Conservation (phyloP, 768 basidiomycete genomes). For the Lactarius tabidus region DNA sequence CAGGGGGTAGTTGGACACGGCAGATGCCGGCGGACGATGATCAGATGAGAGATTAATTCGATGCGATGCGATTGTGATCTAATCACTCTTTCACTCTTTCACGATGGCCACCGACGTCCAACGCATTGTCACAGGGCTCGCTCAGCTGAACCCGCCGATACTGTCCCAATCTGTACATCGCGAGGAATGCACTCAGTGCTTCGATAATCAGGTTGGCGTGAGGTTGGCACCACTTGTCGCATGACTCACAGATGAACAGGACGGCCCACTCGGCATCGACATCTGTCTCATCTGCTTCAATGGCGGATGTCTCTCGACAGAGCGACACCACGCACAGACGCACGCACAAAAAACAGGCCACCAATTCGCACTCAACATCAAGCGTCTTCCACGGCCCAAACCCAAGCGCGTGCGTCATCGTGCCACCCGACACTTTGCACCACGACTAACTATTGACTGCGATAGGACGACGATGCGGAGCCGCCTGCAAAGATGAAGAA, state of each 20-base stretch:
- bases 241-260: no score
- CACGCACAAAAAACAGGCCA: constrained; percentile 77
- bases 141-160: constrained; percentile 50
- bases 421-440: neutral
- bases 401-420: constrained; percentile 55
- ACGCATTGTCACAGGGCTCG: constrained; percentile 39
- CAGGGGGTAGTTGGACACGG: neutral
- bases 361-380: constrained; percentile 72
- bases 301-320: constrained; percentile 69
- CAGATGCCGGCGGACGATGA: neutral
- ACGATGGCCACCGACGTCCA: constrained; percentile 37
- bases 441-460: neutral
- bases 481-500: constrained; percentile 89
- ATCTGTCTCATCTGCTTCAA: constrained; percentile 94
- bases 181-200: constrained; percentile 97
- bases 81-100: neutral
- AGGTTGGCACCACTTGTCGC: no score
- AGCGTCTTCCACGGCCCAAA: constrained; percentile 62
- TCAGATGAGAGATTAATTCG: no score
- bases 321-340: constrained; percentile 66
- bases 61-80: constrained; percentile 13
- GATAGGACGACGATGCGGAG: constrained; percentile 66
- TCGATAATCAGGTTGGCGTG: constrained; percentile 95
- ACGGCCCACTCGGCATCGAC: constrained; percentile 70
- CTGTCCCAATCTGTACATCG: constrained; percentile 74